Percentiles rank a stretch among this genome's conserved stretches.
These are phyloP conservation scores for Pachyrhizus erosus DNA, from an alignment of 306 rosid genomes.

Conservation along the genomic window DNA sequence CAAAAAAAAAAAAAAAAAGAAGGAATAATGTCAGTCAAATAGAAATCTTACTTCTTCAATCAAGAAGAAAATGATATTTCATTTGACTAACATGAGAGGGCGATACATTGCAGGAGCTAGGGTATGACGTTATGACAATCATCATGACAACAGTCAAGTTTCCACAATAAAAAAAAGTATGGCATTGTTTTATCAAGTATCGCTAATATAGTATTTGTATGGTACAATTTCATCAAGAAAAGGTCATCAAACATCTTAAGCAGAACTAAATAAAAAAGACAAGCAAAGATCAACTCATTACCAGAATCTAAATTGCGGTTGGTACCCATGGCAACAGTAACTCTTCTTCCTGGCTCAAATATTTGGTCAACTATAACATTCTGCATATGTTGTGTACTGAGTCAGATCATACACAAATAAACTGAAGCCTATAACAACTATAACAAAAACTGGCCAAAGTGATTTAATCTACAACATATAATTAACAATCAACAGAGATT, in stretches of 20 bases:
- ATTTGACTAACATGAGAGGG: not conserved
- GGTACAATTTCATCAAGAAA: constrained; percentile 6
- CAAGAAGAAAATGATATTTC: not conserved
- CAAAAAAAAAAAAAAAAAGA: not conserved
- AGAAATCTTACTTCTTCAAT: not conserved
- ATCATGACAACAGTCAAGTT: not conserved
- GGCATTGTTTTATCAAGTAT: not conserved
- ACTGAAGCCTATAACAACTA: constrained; percentile 11
- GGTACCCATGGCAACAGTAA: constrained; percentile 96
- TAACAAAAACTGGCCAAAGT: constrained; percentile 16
- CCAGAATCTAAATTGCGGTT: constrained; percentile 80
- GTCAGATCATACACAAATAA: constrained; percentile 44
- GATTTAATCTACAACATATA: constrained; percentile 25
- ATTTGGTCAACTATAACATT: constrained; percentile 70
- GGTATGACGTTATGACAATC: not conserved
- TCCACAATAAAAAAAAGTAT: constrained; percentile 23
- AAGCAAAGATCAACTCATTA: constrained; percentile 43
- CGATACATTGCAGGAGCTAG: not conserved
- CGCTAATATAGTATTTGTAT: not conserved
- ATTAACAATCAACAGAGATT: constrained; percentile 20
- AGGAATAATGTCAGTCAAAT: not conserved
- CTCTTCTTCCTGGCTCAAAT: constrained; percentile 83
- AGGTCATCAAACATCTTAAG: constrained; percentile 17
- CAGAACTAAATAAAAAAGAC: constrained; percentile 14
- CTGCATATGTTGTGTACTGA: constrained; percentile 57